Evolutionary conservation across 2,329 filamentous ascomycete species (phyloP), one percentile per base, ranked within the genome.

Genomic region (Fusarium sp.): DNA sequence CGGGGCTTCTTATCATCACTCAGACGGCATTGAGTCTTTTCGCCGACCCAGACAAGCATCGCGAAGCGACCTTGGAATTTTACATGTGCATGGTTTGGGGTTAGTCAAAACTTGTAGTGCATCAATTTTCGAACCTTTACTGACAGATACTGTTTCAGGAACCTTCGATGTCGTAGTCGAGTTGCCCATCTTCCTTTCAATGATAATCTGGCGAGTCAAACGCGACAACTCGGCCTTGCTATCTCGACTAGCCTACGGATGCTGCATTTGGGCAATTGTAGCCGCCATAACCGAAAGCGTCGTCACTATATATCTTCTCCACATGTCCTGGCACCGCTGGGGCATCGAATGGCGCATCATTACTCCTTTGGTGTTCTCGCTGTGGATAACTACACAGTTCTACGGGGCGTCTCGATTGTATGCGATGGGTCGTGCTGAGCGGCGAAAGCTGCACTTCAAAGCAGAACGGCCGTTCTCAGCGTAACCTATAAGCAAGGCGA

Each of bases 11-110:
- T 17, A 8, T 56, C 1, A 56, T 62, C 4, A 47, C 48, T 0
- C 59, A 62, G 13, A 62, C 57, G 6, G 59, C 59, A 0, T 22
- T 62, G 10, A 39, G 57, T 13, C 59, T 62, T 20, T 62, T 62
- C 4, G 59, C 59, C 4, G 13, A 62, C 2, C 37, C 33, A 2
- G 6, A 44, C 8, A 62, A 56, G 15, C 49, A 62, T 7, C 48
- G 13, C 6, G 57, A 62, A 23, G 59, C 59, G 7, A 56, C 59
- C 2, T 5, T 56, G 0, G 59, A 62, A n/a, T 62, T 62, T 19
- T 62, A 56, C n/a, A 62, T 62, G 59, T 62, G 59, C 35, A 62
- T 62, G 59, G 49, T 62, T 30, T 62, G 59, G 59, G 59, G 59
- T 62, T 11, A 27, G 56, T 62, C 15, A 7, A 4, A 33, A 6